Conservation (phyloP, 2,329 filamentous ascomycete species). For the Calonectria pauciramosa region DNA sequence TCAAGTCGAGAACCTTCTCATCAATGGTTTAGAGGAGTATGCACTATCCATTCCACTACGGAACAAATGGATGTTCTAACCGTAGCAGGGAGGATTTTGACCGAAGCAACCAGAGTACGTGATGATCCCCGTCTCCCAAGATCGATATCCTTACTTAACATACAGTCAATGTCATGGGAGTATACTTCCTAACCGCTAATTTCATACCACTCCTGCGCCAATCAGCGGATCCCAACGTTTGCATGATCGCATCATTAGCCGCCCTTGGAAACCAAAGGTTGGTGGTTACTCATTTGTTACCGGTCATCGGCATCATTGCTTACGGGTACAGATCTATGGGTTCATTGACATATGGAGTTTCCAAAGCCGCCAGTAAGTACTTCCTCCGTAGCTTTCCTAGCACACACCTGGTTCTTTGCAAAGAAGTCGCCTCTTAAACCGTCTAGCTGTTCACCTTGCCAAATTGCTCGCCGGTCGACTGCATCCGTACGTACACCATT, state of each 20-base stretch:
- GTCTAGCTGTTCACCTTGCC: background rate
- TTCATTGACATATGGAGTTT: background rate
- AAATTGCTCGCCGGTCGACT: background rate
- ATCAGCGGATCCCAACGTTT: background rate
- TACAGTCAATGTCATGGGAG: background rate
- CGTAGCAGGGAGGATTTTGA: background rate
- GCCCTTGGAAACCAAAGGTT: conserved; percentile 4
- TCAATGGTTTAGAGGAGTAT: conserved; percentile 1
- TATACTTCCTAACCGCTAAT: background rate
- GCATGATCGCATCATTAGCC: background rate
- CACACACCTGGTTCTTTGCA: background rate
- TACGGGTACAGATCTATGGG: background rate
- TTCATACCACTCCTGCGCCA: background rate
- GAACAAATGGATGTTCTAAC: background rate
- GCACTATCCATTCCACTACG: background rate
- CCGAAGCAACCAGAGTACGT: background rate
- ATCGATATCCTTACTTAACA: background rate
- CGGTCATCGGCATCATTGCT: background rate
- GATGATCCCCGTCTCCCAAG: no score
- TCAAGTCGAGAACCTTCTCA: background rate
- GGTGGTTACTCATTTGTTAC: no score
- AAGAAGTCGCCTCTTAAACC: no score
- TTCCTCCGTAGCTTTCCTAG: no score
- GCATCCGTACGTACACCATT: background rate
- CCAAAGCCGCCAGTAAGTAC: background rate